Percentiles rank a stretch among this genome's conserved stretches.
Conservation (phyloP, 176 grass and related monocot genomes). For the Triticum dicoccoides region DNA sequence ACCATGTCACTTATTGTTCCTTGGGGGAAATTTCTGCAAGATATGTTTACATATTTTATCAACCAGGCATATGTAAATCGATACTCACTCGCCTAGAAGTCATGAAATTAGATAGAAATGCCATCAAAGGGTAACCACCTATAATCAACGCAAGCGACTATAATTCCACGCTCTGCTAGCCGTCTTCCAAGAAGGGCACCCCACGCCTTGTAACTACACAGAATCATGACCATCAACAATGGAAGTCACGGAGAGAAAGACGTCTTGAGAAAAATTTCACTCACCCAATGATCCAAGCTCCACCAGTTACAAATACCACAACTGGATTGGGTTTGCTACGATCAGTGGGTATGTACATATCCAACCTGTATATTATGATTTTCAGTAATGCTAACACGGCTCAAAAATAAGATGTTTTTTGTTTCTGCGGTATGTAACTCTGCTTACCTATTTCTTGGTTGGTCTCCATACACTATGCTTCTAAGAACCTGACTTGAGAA, state of each 20-base stretch:
- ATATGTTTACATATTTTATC: neutral
- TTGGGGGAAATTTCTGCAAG: slow-evolving; percentile 94
- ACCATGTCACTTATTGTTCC: slow-evolving; percentile 95
- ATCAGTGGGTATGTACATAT: slow-evolving; percentile 77
- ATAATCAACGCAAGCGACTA: slow-evolving; percentile 98
- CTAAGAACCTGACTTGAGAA: slow-evolving; percentile 82
- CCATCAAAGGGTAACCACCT: slow-evolving; percentile 41
- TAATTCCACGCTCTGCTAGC: slow-evolving; percentile 82
- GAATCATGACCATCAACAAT: slow-evolving; percentile 8
- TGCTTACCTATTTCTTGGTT: slow-evolving; percentile 82
- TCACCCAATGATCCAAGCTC: slow-evolving; percentile 98
- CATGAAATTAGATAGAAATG: neutral
- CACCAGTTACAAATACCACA: slow-evolving; percentile 92
- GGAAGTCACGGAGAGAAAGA: neutral
- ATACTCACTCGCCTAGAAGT: neutral
- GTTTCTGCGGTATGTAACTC: neutral
- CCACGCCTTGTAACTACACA: slow-evolving; percentile 91
- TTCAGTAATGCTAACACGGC: slow-evolving; percentile 8
- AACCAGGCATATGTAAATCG: neutral
- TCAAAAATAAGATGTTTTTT: neutral
- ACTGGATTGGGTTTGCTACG: slow-evolving; percentile 51
- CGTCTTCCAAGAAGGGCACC: slow-evolving; percentile 83
- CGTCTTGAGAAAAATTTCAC: slow-evolving; percentile 12
- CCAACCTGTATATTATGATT: slow-evolving; percentile 50
- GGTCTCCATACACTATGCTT: slow-evolving; percentile 84